Percentiles rank a stretch among this genome's conserved stretches.
Conservation (phyloP, 495 filamentous ascomycete genomes). For the Talaromyces borbonicus region DNA sequence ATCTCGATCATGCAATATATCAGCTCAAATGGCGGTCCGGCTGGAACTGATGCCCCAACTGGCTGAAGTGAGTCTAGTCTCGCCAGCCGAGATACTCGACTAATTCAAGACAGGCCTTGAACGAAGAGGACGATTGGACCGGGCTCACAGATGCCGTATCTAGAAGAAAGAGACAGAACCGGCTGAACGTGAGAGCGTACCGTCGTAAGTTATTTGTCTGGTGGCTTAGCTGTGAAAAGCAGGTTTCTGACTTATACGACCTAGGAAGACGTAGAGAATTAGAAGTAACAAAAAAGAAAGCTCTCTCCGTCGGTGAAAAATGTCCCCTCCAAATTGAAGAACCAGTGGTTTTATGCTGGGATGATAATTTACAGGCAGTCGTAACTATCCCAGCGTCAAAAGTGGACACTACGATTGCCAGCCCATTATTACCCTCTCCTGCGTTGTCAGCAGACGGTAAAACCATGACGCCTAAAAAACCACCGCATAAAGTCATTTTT, state of each 20-base stretch:
- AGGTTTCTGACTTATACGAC: constrained; percentile 11
- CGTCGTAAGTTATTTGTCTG: constrained; percentile 13
- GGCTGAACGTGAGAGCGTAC: constrained; percentile 33
- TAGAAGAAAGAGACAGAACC: constrained; percentile 26
- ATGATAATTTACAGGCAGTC: constrained; percentile 23
- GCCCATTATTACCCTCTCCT: not conserved
- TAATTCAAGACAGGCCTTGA: constrained; percentile 22
- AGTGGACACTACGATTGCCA: constrained; percentile 8
- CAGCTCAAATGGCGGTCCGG: constrained; percentile 10
- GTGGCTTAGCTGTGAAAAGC: too few relatives aligned
- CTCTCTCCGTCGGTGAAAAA: not conserved
- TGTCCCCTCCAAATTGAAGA: not conserved
- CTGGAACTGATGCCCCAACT: constrained; percentile 30
- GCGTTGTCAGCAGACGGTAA: not conserved
- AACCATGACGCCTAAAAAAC: constrained; percentile 15
- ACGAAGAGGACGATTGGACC: constrained; percentile 32
- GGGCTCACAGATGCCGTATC: constrained; percentile 26
- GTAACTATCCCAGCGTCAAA: constrained; percentile 21
- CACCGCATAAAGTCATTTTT: constrained; percentile 21
- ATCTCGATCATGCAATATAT: not conserved
- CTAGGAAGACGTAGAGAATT: constrained; percentile 28
- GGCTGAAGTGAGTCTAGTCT: constrained; percentile 20
- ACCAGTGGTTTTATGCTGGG: constrained; percentile 27
- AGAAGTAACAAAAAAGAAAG: not conserved
- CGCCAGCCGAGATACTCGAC: constrained; percentile 9